Evolutionary conservation across 2,329 filamentous ascomycete species (phyloP).

Genomic region (Colletotrichum sp.): DNA sequence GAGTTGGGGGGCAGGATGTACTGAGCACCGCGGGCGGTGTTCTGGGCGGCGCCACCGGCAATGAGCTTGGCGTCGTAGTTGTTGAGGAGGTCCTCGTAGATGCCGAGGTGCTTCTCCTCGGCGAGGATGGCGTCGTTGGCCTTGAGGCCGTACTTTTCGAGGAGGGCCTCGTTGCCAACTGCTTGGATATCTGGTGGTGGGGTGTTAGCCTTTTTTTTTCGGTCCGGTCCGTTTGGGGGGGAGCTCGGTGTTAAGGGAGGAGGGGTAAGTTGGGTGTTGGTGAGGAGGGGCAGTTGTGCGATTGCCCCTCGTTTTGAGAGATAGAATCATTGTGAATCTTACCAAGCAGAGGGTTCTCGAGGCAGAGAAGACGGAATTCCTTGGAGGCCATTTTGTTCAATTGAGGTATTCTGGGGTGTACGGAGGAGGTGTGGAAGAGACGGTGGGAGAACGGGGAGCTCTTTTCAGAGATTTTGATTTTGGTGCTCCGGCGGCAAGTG

Average conservation of each 20-base stretch:
- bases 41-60: slow-evolving; percentile 95
- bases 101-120: slow-evolving; percentile 83
- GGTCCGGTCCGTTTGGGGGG: neutral
- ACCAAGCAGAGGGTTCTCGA: slow-evolving; percentile 98
- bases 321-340: slow-evolving; percentile 31
- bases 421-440: slow-evolving; percentile 11
- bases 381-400: slow-evolving; percentile 72
- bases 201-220: neutral
- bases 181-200: slow-evolving; percentile 81
- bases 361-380: slow-evolving; percentile 86
- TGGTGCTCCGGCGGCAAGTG: slow-evolving; percentile 23
- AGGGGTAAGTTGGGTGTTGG: slow-evolving; percentile 4
- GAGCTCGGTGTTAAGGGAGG: slow-evolving; percentile 11
- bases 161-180: slow-evolving; percentile 78
- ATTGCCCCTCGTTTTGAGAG: neutral
- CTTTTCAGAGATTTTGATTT: slow-evolving; percentile 31
- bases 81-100: slow-evolving; percentile 93
- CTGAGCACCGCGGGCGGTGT: slow-evolving; percentile 94
- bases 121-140: slow-evolving; percentile 97
- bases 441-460: neutral
- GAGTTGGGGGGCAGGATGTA: slow-evolving; percentile 92
- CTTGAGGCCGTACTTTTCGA: slow-evolving; percentile 93
- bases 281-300: neutral
- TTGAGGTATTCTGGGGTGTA: slow-evolving; percentile 22
- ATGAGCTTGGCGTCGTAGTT: slow-evolving; percentile 94